Conservation (phyloP, 225 moss, liverwort and hornwort species). For the Climacium dendroides region DNA sequence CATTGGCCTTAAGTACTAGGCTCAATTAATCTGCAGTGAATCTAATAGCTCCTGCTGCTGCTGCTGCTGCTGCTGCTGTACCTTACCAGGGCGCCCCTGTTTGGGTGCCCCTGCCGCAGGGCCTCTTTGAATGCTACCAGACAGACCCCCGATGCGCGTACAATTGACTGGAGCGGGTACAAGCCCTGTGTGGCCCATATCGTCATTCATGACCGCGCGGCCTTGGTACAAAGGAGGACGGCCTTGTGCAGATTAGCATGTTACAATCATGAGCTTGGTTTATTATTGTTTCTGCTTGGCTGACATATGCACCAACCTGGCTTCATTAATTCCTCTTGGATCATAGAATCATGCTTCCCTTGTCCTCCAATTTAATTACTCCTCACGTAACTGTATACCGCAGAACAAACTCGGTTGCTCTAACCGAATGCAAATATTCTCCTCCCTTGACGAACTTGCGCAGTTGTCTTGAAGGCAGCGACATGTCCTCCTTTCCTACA, state of each 20-base stretch:
- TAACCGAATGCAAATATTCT: not conserved
- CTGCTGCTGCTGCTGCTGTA: not conserved
- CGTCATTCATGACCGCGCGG: not conserved
- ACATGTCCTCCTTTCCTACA: not conserved
- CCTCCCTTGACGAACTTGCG: not conserved
- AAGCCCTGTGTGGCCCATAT: not conserved
- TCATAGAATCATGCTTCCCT: not conserved
- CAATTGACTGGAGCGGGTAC: not conserved
- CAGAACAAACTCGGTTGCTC: not conserved
- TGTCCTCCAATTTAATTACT: not conserved
- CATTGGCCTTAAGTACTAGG: not conserved
- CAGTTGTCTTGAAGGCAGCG: not conserved
- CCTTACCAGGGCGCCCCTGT: not conserved
- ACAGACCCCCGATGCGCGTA: not conserved
- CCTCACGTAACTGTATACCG: not conserved
- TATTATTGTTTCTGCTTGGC: slow-evolving; percentile 5
- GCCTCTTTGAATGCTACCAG: slow-evolving; percentile 6
- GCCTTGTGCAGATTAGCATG: slow-evolving; percentile 11
- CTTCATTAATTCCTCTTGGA: not conserved
- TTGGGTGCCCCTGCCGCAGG: not conserved
- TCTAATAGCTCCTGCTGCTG: not conserved
- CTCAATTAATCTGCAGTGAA: not conserved
- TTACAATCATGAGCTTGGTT: slow-evolving; percentile 19
- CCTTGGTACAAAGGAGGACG: not conserved
- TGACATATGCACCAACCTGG: slow-evolving; percentile 5